A percentile compares a stretch with the other conserved stretches of the same genome.
Evolutionary conservation across 139 green algal genomes (phyloP).

Genomic region (Chlamydomonas sp.): DNA sequence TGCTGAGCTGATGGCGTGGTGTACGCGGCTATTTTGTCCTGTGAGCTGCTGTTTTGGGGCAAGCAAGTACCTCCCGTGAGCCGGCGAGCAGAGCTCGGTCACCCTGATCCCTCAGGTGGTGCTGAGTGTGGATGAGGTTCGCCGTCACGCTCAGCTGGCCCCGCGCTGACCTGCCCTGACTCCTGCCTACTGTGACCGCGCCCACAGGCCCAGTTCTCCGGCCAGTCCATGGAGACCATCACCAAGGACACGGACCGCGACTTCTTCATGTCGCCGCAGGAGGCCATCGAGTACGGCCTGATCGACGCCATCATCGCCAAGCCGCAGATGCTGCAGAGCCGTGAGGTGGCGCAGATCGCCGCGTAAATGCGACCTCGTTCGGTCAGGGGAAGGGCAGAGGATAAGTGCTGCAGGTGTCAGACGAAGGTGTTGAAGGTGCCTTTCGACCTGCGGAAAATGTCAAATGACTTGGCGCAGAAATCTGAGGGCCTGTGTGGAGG

Average conservation of each 20-base stretch:
- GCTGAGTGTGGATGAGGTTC: neutral
- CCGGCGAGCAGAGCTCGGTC: too few species aligned
- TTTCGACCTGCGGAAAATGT: too few species aligned
- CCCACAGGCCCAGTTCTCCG: slow-evolving; percentile 90
- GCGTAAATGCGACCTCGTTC: neutral
- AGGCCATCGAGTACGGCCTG: slow-evolving; percentile 98
- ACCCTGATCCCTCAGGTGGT: neutral
- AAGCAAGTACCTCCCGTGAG: neutral
- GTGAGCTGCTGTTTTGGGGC: too few species aligned
- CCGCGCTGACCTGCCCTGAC: neutral
- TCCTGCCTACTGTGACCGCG: too few species aligned
- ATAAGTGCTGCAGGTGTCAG: too few species aligned
- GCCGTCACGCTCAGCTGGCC: neutral
- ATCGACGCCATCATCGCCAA: slow-evolving; percentile 90
- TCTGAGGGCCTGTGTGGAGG: too few species aligned
- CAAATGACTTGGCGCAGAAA: too few species aligned
- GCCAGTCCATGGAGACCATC: slow-evolving; percentile 96
- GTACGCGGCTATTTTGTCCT: neutral
- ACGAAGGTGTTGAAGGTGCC: too few species aligned
- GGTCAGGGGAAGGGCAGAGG: too few species aligned
- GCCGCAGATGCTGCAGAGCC: slow-evolving; percentile 61
- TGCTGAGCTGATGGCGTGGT: neutral
- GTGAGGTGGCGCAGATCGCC: slow-evolving; percentile 39
- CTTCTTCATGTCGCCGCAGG: slow-evolving; percentile 98
- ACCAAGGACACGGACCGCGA: slow-evolving; percentile 97